These are phyloP conservation scores for Sporothrix pseudoabietina DNA, from an alignment of 2,329 filamentous ascomycete genomes.

Conservation along the genomic window DNA sequence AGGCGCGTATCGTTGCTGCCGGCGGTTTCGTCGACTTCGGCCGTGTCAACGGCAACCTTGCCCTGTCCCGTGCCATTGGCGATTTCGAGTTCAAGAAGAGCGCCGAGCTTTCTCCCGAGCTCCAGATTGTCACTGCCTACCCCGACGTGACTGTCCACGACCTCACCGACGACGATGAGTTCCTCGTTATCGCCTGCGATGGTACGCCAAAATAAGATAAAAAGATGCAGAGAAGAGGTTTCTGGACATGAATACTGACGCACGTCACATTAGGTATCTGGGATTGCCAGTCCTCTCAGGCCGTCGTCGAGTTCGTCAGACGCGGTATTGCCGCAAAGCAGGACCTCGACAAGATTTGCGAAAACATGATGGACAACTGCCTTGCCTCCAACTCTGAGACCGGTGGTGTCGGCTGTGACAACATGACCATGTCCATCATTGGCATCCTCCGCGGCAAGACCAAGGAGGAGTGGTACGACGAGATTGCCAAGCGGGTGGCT, in stretches of 20 bases:
- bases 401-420: constrained; percentile 96
- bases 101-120: constrained; percentile 92
- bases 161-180: constrained; percentile 90
- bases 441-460: constrained; percentile 87
- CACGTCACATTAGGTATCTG: constrained; percentile 73
- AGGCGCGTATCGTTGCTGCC: constrained; percentile 90
- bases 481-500: constrained; percentile 89
- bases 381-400: constrained; percentile 97
- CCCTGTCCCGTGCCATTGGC: constrained; percentile 93
- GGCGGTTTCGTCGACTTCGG: constrained; percentile 98
- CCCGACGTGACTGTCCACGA: constrained; percentile 93
- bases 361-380: constrained; percentile 99
- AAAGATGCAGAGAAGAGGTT: neutral
- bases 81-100: constrained; percentile 99
- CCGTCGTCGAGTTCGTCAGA: constrained; percentile 94
- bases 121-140: constrained; percentile 96
- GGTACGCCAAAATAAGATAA: constrained; percentile 57
- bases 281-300: constrained; percentile 98
- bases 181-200: constrained; percentile 88
- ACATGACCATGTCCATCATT: constrained; percentile 97
- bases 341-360: constrained; percentile 90
- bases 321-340: constrained; percentile 96
- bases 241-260: neutral
- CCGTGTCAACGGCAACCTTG: constrained; percentile 96
- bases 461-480: constrained; percentile 98